Evolutionary conservation across 257 asterid genomes (phyloP), one percentile per base, ranked within the genome.

Genomic region (Penstemon barbatus): DNA sequence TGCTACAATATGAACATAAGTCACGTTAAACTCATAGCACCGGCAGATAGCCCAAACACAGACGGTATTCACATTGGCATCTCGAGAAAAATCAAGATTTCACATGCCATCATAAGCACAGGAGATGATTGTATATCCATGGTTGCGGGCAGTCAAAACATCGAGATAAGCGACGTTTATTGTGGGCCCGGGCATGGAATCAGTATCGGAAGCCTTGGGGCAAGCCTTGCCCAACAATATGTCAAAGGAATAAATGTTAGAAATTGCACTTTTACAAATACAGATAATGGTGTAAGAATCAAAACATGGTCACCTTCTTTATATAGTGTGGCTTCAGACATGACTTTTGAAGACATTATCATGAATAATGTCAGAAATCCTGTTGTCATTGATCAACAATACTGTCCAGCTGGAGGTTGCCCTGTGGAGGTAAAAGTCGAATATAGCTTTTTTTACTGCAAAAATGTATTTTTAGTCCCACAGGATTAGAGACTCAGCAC

Each of bases 161-260:
- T 87, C 12, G 77, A 79, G 8, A 83, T 87, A 15, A 13, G 73
- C 6, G 64, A 50, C 0, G 85, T 89, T 41, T 0, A 45, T 0
- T 89, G 95, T 57, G 95, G 97, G 3, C 97, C 97, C 3, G 93
- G 95, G 3, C 97, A 89, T 15, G 95, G 97, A 25, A 85, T 87
- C 70, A 86, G 96, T 71, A 64, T 86, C 4, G 92, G 96, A 4
- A 83, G 92, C 75, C 87, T 86, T 0, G 93, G 97, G 4, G 73
- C 52, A 42, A 41, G 61, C 64, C 72, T 52, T 7, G 66, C 62
- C 1, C n/a, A 13, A 0, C 83, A 87, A 38, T 50, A 65, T 8
- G 93, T 87, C n/a, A 10, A 57, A 3, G 79, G 77, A 2, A 66
- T 90, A 19, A 57, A 59, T 1, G 83, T 84, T 3, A 50, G 59